phyloP scores from a whole-genome alignment of 371 early-diverging fungal genomes.

The Coemansia sp. region DNA sequence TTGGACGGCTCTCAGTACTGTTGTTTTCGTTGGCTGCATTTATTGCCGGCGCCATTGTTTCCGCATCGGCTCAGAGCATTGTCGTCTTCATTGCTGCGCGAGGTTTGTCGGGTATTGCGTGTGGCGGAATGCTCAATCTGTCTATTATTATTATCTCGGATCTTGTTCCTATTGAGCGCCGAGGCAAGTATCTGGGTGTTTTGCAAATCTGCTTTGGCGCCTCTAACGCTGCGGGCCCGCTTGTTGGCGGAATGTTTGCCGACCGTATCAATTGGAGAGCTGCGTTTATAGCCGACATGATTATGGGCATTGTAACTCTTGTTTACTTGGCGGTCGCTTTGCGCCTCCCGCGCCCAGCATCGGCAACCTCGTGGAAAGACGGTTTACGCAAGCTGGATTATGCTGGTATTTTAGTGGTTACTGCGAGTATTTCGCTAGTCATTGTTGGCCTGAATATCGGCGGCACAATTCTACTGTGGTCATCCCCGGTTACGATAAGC shows the following conservation, averaged over 20 bases:
- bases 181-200: conserved; percentile 42
- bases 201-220: conserved; percentile 50
- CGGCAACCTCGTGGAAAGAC: conserved; percentile 41
- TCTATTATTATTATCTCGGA: conserved; percentile 50
- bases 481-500: conserved; percentile 56
- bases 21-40: conserved; percentile 36
- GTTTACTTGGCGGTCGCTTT: conserved; percentile 56
- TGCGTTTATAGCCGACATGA: conserved; percentile 64
- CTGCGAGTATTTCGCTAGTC: conserved; percentile 54
- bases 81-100: conserved; percentile 42
- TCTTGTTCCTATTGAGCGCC: conserved; percentile 42
- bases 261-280: conserved; percentile 63
- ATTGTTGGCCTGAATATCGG: conserved; percentile 62
- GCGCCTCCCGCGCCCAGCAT: conserved; percentile 50
- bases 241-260: conserved; percentile 53
- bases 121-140: conserved; percentile 49
- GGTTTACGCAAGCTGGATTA: conserved; percentile 54
- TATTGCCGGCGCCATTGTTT: conserved; percentile 29
- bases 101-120: conserved; percentile 44
- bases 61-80: conserved; percentile 39
- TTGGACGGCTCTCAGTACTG: conserved; percentile 39
- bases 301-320: conserved; percentile 55
- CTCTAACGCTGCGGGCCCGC: conserved; percentile 60
- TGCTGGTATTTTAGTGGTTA: conserved; percentile 54
- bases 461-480: conserved; percentile 62